Conservation (phyloP, 371 early-diverging fungal species). For the Blyttiomyces sp. region DNA sequence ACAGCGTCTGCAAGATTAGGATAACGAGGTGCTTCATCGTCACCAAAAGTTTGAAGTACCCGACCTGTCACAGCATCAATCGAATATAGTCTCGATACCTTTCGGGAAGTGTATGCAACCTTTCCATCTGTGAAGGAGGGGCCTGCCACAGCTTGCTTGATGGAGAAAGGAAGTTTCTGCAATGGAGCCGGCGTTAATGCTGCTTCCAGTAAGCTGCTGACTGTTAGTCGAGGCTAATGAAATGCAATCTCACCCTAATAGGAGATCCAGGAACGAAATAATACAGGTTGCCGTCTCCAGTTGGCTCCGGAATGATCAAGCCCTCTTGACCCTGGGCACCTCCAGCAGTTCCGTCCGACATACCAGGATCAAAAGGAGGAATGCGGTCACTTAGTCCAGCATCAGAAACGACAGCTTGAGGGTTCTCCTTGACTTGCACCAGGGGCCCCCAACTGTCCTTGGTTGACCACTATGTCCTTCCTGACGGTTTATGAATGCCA, state of each 20-base stretch:
- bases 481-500: conserved; percentile 49
- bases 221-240: background rate
- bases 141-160: conserved; percentile 62
- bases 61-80: conserved; percentile 68
- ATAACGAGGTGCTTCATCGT: conserved; percentile 32
- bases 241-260: conserved; percentile 44
- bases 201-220: background rate
- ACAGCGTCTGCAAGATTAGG: background rate
- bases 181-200: background rate
- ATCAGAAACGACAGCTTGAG: background rate
- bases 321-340: conserved; percentile 9
- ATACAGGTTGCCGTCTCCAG: conserved; percentile 70
- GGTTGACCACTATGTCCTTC: conserved; percentile 52
- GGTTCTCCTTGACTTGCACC: conserved; percentile 27
- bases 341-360: background rate
- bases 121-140: conserved; percentile 60
- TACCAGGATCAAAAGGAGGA: background rate
- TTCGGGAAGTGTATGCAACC: conserved; percentile 65
- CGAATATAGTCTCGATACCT: conserved; percentile 63
- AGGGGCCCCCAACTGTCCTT: conserved; percentile 35
- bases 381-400: background rate
- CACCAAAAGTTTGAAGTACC: conserved; percentile 53
- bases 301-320: conserved; percentile 77
- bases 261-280: conserved; percentile 55
- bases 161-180: conserved; percentile 68